These are phyloP conservation scores for Candida glucosophila DNA, from an alignment of 1,139 yeast species.

Conservation along the genomic window DNA sequence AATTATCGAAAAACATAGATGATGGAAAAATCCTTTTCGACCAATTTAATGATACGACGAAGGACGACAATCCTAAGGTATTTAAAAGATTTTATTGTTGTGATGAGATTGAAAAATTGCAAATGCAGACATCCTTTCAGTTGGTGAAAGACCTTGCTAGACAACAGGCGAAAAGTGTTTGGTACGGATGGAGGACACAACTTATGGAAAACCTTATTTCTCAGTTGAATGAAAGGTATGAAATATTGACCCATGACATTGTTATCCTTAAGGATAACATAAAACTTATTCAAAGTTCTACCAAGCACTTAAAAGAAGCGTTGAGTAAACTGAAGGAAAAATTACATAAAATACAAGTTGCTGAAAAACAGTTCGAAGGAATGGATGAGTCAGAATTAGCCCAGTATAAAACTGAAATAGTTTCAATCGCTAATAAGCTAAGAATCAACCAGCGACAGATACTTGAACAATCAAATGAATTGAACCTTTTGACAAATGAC, in stretches of 20 bases:
- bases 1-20: constrained; percentile 39
- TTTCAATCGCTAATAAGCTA: constrained; percentile 6
- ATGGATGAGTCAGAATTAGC: constrained; percentile 12
- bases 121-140: constrained; percentile 34
- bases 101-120: constrained; percentile 24
- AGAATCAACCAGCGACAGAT: constrained; percentile 5
- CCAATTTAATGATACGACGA: constrained; percentile 34
- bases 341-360: constrained; percentile 11
- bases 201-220: constrained; percentile 27
- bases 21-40: constrained; percentile 40
- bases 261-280: constrained; percentile 11
- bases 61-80: constrained; percentile 39
- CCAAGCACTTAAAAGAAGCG: constrained; percentile 7
- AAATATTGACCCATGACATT: constrained; percentile 18
- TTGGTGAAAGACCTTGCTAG: constrained; percentile 42
- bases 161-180: constrained; percentile 40
- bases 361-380: constrained; percentile 10
- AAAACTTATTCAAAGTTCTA: constrained; percentile 9
- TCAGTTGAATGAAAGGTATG: constrained; percentile 24
- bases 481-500: constrained; percentile 9
- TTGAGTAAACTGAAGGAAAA: constrained; percentile 16
- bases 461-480: constrained; percentile 6
- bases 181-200: constrained; percentile 54
- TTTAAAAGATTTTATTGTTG: constrained; percentile 40
- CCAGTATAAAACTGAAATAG: constrained; percentile 9